Evolutionary conservation across 495 filamentous ascomycete genomes (phyloP).

Genomic region (Daldinia grandis): DNA sequence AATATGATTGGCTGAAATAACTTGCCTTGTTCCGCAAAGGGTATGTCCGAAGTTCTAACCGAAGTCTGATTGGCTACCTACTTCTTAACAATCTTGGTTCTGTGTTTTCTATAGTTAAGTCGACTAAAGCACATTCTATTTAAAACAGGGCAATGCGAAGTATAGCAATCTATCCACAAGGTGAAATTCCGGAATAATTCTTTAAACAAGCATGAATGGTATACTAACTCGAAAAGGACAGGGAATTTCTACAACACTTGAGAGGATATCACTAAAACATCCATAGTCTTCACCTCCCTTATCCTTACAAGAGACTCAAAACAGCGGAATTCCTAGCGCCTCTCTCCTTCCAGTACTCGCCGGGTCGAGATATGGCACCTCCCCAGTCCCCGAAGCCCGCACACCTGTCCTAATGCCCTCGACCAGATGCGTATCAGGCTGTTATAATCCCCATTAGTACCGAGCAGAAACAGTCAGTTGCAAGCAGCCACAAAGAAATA

Average conservation of each 20-base stretch:
- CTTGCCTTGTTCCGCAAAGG: neutral
- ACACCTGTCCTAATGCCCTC: constrained; percentile 51
- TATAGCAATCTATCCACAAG: neutral
- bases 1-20: neutral
- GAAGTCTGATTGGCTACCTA: neutral
- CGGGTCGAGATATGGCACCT: constrained; percentile 59
- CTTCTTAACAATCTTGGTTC: neutral
- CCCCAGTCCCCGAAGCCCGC: constrained; percentile 55
- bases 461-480: neutral
- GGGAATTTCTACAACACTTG: neutral
- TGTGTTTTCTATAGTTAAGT: no score
- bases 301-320: constrained; percentile 2
- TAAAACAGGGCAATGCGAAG: neutral
- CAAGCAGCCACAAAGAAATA: neutral
- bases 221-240: neutral
- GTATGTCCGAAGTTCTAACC: neutral
- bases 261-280: no score
- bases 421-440: constrained; percentile 56
- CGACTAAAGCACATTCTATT: no score
- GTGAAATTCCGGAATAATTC: neutral
- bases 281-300: neutral
- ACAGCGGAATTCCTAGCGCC: constrained; percentile 49
- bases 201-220: neutral
- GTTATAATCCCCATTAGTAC: constrained; percentile 8
- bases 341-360: constrained; percentile 56